phyloP scores from a whole-genome alignment of 2,329 filamentous ascomycete species.

The Fusarium liriodendri region DNA sequence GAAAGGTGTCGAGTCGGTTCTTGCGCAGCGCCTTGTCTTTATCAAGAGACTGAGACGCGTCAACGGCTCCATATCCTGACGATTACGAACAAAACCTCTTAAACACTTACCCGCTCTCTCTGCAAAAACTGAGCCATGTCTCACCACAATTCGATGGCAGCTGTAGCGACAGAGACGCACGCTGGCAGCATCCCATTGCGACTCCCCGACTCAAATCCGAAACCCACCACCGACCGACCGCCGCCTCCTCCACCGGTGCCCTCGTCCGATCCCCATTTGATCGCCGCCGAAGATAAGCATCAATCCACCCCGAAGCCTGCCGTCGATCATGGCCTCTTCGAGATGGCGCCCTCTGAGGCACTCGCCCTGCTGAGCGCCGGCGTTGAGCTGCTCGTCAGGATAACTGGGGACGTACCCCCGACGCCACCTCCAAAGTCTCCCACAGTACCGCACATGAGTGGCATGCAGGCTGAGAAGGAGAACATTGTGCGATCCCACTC shows the following conservation, averaged over 20 bases:
- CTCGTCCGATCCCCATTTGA: slow-evolving; percentile 51
- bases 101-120: neutral
- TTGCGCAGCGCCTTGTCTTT: slow-evolving; percentile 42
- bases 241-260: slow-evolving; percentile 58
- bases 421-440: slow-evolving; percentile 77
- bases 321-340: slow-evolving; percentile 74
- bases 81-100: neutral
- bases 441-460: slow-evolving; percentile 73
- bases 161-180: slow-evolving; percentile 37
- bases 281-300: slow-evolving; percentile 38
- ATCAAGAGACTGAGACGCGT: slow-evolving; percentile 40
- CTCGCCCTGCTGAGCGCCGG: slow-evolving; percentile 82
- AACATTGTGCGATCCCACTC: slow-evolving; percentile 69
- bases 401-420: slow-evolving; percentile 82
- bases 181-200: slow-evolving; percentile 33
- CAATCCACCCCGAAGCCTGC: slow-evolving; percentile 38
- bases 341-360: slow-evolving; percentile 77
- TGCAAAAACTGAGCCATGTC: slow-evolving; percentile 34
- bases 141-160: slow-evolving; percentile 27
- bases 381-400: slow-evolving; percentile 76
- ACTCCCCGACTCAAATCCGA: slow-evolving; percentile 18
- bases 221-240: slow-evolving; percentile 39
- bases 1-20: slow-evolving; percentile 40
- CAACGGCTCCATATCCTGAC: slow-evolving; percentile 42
- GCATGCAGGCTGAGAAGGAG: slow-evolving; percentile 71